A percentile compares a stretch with the other conserved stretches of the same genome.
These are phyloP conservation scores for Trichoderma cornu-damae DNA, from an alignment of 2,329 filamentous ascomycete species.

Conservation along the genomic window DNA sequence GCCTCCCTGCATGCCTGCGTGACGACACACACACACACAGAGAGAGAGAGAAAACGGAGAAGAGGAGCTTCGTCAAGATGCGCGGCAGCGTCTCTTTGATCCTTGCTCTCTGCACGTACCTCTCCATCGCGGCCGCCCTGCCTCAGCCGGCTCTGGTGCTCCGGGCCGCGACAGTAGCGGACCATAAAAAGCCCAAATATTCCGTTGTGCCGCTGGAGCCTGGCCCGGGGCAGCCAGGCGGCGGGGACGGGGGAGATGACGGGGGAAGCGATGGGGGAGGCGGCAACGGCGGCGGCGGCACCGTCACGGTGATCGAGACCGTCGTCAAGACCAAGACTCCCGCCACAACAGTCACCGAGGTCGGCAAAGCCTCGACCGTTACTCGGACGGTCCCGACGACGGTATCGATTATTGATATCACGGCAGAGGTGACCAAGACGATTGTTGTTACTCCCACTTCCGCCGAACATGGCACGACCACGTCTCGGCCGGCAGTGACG, in stretches of 20 bases:
- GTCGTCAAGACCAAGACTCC: constrained; percentile 29
- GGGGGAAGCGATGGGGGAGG: constrained; percentile 18
- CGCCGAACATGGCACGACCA: neutral
- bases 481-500: neutral
- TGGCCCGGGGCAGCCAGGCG: constrained; percentile 23
- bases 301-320: constrained; percentile 35
- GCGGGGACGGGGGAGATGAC: constrained; percentile 11
- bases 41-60: constrained; percentile 15
- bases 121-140: constrained; percentile 27
- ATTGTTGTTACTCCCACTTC: constrained; percentile 28
- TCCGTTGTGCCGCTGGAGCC: constrained; percentile 38
- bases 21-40: neutral
- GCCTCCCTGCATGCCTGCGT: constrained; percentile 12
- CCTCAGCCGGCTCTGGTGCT: constrained; percentile 26
- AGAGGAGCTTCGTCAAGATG: constrained; percentile 28
- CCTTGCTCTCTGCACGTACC: constrained; percentile 29
- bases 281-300: constrained; percentile 14
- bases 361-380: constrained; percentile 27
- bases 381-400: constrained; percentile 29
- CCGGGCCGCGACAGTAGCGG: constrained; percentile 22
- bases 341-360: constrained; percentile 27
- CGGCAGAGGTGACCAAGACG: constrained; percentile 24
- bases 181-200: constrained; percentile 31
- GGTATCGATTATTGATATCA: constrained; percentile 31
- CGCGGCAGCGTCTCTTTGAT: constrained; percentile 28